Evolutionary conservation across 2,329 filamentous ascomycete genomes (phyloP).

Genomic region (Corniculantispora saksenae): DNA sequence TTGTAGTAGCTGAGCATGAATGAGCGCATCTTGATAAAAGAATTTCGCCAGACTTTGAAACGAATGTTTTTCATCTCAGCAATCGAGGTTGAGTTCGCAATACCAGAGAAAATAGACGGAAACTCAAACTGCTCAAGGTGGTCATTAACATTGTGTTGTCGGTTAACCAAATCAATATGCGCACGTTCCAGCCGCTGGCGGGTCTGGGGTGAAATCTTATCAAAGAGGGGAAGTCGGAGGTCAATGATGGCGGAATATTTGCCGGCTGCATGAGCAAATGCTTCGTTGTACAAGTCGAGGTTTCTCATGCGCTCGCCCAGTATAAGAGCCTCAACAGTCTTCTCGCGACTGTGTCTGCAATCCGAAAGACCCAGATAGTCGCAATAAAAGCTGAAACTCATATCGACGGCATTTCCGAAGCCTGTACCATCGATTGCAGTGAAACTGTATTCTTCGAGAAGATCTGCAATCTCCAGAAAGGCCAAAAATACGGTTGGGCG

Average conservation of each 20-base stretch:
- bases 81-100: constrained; percentile 79
- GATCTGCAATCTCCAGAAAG: constrained; percentile 53
- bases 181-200: constrained; percentile 80
- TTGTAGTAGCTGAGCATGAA: constrained; percentile 71
- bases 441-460: constrained; percentile 61
- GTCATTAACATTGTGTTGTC: constrained; percentile 68
- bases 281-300: constrained; percentile 81
- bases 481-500: constrained; percentile 55
- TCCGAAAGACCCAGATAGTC: constrained; percentile 77
- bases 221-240: constrained; percentile 68
- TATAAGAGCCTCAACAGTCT: constrained; percentile 86
- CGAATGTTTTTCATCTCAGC: constrained; percentile 75
- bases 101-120: constrained; percentile 82
- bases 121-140: constrained; percentile 90
- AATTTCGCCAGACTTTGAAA: constrained; percentile 80
- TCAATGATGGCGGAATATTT: constrained; percentile 75
- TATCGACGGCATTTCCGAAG: constrained; percentile 60
- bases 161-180: constrained; percentile 74
- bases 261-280: constrained; percentile 86
- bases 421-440: constrained; percentile 56
- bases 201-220: constrained; percentile 69
- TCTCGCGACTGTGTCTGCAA: constrained; percentile 78
- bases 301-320: constrained; percentile 85
- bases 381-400: constrained; percentile 73
- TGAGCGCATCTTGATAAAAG: constrained; percentile 73